These are phyloP conservation scores for Blastocystis sp. DNA, from an alignment of 352 stramenopile genomes.

Conservation along the genomic window DNA sequence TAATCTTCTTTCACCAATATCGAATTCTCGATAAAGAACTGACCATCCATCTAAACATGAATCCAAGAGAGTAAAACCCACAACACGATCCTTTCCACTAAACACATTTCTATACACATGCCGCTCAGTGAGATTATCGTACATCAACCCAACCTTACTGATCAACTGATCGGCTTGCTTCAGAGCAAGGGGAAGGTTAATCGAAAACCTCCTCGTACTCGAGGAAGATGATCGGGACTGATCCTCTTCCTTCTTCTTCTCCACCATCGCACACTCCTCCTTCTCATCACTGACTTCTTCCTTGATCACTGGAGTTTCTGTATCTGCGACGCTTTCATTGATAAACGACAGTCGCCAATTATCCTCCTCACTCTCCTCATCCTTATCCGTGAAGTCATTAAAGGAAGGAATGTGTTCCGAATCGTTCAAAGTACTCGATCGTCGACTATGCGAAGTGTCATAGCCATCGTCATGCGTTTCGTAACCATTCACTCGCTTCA, in stretches of 20 bases:
- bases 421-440: background rate
- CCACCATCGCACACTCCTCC: background rate
- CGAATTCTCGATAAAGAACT: background rate
- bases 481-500: constrained; percentile 15
- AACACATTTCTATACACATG: background rate
- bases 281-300: background rate
- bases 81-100: background rate
- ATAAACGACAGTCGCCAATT: background rate
- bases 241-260: background rate
- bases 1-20: background rate
- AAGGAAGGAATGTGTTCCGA: background rate
- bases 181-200: background rate
- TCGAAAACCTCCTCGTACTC: background rate
- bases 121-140: background rate
- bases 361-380: background rate
- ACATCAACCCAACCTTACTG: background rate
- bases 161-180: background rate
- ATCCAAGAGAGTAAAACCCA: background rate
- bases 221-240: background rate
- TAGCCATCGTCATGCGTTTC: background rate
- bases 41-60: background rate
- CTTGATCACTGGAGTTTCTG: too few relatives aligned
- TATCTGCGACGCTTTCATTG: too few relatives aligned
- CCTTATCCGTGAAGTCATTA: background rate
- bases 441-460: background rate